Percentiles rank a stretch among this genome's conserved stretches.
Evolutionary conservation across 306 rosid genomes (phyloP).

Genomic region (Erythrophleum fordii): DNA sequence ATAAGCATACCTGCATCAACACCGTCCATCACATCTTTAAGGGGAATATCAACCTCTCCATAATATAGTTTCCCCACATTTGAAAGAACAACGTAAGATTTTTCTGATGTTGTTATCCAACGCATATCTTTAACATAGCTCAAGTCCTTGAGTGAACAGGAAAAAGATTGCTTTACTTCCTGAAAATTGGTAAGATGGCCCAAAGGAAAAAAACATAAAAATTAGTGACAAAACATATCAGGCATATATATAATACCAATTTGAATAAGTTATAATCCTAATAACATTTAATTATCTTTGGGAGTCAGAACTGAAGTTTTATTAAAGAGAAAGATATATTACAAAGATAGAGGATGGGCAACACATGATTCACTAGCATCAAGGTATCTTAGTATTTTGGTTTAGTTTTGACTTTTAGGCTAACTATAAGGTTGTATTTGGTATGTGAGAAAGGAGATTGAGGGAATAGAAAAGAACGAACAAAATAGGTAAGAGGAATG

Average conservation of each 20-base stretch:
- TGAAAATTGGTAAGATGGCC: constrained; percentile 44
- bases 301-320: neutral
- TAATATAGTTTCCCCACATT: constrained; percentile 57
- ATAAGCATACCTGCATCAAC: constrained; percentile 82
- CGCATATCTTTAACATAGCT: constrained; percentile 68
- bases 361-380: neutral
- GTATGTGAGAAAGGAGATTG: too few species aligned
- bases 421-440: too few species aligned
- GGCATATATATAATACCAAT: constrained; percentile 14
- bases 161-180: constrained; percentile 59
- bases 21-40: constrained; percentile 57
- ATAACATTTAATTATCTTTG: neutral
- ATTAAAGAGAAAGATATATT: too few species aligned
- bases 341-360: neutral
- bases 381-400: neutral
- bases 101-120: constrained; percentile 65
- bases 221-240: constrained; percentile 8
- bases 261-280: neutral
- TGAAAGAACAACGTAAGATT: constrained; percentile 69
- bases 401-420: neutral
- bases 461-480: too few species aligned
- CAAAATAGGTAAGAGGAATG: too few species aligned
- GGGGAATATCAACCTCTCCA: constrained; percentile 56
- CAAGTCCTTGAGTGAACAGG: constrained; percentile 56
- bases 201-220: neutral